Evolutionary conservation across 257 asterid genomes (phyloP).

Genomic region (Nicotiana benthamiana): DNA sequence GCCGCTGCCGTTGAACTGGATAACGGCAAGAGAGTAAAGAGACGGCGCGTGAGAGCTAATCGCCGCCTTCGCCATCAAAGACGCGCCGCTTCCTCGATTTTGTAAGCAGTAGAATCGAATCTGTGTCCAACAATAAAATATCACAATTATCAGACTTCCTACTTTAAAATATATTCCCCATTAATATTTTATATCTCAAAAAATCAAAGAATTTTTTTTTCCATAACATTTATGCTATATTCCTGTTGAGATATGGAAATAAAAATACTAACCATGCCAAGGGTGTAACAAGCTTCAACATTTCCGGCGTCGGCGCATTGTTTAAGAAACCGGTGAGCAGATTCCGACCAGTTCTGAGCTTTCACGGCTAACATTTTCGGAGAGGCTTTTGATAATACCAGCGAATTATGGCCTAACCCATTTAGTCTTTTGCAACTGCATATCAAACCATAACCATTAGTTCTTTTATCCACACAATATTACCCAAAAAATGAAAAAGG

Average conservation of each 20-base stretch:
- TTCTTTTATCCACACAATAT: conserved; percentile 1
- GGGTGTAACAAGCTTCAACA: conserved; percentile 57
- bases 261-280: conserved; percentile 67
- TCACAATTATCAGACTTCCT: neutral
- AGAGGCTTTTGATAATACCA: conserved; percentile 60
- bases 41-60: conserved; percentile 75
- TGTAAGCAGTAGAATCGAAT: conserved; percentile 79
- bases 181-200: neutral
- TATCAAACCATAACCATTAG: neutral
- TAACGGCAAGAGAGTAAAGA: conserved; percentile 69
- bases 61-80: conserved; percentile 93
- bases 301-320: conserved; percentile 74
- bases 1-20: conserved; percentile 94
- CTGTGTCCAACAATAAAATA: conserved; percentile 29
- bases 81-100: conserved; percentile 69
- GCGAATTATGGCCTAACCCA: conserved; percentile 43
- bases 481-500: neutral
- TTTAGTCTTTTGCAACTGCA: conserved; percentile 71
- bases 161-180: neutral
- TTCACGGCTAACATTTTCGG: conserved; percentile 40
- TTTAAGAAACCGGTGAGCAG: conserved; percentile 72
- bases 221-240: no score
- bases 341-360: conserved; percentile 69
- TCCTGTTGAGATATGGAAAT: no score
- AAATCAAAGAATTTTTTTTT: no score